These are phyloP conservation scores for Pisolithus orientalis DNA, from an alignment of 768 basidiomycete genomes.

Conservation along the genomic window DNA sequence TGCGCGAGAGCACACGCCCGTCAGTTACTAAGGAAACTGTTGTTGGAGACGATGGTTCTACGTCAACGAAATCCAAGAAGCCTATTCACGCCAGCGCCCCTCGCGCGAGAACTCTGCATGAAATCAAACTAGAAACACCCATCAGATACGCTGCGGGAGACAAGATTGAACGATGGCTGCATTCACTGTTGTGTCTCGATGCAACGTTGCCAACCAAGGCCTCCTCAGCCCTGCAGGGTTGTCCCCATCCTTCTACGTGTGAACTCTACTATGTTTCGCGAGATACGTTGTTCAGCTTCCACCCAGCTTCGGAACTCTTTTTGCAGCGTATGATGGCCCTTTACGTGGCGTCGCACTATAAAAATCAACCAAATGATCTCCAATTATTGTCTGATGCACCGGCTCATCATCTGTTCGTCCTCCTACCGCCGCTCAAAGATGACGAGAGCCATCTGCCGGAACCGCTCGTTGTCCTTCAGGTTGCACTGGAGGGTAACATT, in stretches of 20 bases:
- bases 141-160: conserved; percentile 89
- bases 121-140: conserved; percentile 92
- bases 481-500: conserved; percentile 93
- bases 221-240: conserved; percentile 53
- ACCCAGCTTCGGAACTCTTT: conserved; percentile 96
- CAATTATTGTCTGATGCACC: conserved; percentile 96
- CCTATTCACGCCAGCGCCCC: conserved; percentile 53
- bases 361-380: conserved; percentile 98
- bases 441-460: conserved; percentile 90
- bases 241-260: conserved; percentile 90
- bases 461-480: conserved; percentile 92
- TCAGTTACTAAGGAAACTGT: conserved; percentile 61
- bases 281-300: conserved; percentile 95
- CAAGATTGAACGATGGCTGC: conserved; percentile 92
- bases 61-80: conserved; percentile 45
- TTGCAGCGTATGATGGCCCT: conserved; percentile 97
- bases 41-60: conserved; percentile 34
- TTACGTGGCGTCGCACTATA: conserved; percentile 97
- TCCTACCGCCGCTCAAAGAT: conserved; percentile 87
- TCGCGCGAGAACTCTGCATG: conserved; percentile 67
- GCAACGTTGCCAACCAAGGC: conserved; percentile 57
- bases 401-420: conserved; percentile 93
- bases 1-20: conserved; percentile 85
- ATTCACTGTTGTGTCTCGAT: conserved; percentile 84
- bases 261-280: conserved; percentile 94